These are phyloP conservation scores for Botrytis medusae DNA, from an alignment of 2,329 filamentous ascomycete species.

Conservation along the genomic window DNA sequence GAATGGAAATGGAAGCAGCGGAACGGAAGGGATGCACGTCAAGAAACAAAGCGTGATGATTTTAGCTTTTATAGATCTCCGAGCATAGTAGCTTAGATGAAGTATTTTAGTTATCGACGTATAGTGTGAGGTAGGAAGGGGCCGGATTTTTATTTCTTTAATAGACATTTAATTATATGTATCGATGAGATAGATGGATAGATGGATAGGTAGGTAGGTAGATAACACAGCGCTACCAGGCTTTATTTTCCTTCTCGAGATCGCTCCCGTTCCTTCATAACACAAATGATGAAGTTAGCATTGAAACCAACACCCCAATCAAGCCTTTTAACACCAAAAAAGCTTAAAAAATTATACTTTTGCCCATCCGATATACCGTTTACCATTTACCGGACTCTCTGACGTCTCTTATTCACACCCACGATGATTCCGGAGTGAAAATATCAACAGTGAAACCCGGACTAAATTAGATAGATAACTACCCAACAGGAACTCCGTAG, in stretches of 20 bases:
- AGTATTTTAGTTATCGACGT: neutral
- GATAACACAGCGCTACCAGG: no score
- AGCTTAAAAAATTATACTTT: neutral
- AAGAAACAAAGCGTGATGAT: neutral
- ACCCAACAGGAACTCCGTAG: neutral
- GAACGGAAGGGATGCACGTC: neutral
- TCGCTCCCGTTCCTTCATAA: no score
- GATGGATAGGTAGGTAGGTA: neutral
- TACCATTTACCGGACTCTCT: neutral
- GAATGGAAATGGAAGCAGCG: neutral
- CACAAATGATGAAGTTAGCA: neutral
- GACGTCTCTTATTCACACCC: no score
- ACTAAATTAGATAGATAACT: neutral
- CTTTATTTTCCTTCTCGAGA: neutral
- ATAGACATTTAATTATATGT: neutral
- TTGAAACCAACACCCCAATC: neutral
- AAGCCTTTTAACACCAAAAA: neutral
- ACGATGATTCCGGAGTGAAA: neutral
- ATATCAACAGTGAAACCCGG: neutral
- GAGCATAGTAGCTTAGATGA: neutral
- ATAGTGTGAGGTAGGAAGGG: neutral
- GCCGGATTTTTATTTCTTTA: neutral
- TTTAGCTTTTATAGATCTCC: conserved; percentile 4
- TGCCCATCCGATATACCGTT: neutral
- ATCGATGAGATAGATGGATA: no score